Conservation (phyloP, 2,329 filamentous ascomycete species). For the Apiospora saccharicola region DNA sequence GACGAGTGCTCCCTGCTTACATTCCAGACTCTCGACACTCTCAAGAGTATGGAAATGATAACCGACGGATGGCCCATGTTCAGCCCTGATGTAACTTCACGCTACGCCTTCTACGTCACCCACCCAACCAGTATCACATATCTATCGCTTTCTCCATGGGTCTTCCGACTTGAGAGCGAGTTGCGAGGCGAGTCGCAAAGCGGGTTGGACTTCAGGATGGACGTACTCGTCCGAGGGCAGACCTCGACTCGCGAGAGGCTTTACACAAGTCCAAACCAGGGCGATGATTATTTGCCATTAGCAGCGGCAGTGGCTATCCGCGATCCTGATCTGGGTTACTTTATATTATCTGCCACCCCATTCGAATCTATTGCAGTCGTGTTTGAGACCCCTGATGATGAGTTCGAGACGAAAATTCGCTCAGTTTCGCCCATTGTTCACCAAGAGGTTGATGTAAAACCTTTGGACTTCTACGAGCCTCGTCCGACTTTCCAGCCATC, state of each 20-base stretch:
- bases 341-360: constrained; percentile 66
- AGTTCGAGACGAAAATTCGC: constrained; percentile 49
- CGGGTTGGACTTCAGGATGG: constrained; percentile 68
- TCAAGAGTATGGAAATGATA: constrained; percentile 60
- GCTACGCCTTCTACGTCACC: constrained; percentile 70
- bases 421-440: constrained; percentile 53
- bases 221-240: constrained; percentile 65
- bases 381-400: constrained; percentile 65
- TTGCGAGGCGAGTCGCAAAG: constrained; percentile 62
- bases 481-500: constrained; percentile 72
- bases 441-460: constrained; percentile 53
- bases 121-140: constrained; percentile 67
- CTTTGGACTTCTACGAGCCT: constrained; percentile 64
- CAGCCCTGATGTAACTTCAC: constrained; percentile 65
- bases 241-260: constrained; percentile 63
- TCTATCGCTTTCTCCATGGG: constrained; percentile 67
- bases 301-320: constrained; percentile 61
- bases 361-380: constrained; percentile 65
- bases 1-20: constrained; percentile 61
- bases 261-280: constrained; percentile 57
- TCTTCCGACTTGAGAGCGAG: constrained; percentile 69
- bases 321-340: constrained; percentile 70
- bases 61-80: constrained; percentile 69
- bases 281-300: constrained; percentile 56
- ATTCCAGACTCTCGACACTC: constrained; percentile 69